phyloP scores from a whole-genome alignment of 352 stramenopile species.

The Pythium grandisporangium region DNA sequence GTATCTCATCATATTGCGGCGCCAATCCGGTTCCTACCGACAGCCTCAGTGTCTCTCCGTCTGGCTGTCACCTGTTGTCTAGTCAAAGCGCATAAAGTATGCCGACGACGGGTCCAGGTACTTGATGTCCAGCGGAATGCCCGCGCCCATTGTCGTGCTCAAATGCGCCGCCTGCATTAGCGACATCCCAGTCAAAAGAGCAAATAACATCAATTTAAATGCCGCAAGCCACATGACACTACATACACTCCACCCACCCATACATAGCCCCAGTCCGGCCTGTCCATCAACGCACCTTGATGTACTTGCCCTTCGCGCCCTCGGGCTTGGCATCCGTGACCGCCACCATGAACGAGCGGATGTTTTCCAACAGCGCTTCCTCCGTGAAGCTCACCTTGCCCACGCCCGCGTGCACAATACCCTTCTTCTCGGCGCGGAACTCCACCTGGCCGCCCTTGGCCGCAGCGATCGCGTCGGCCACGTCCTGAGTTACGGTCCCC shows the following conservation, averaged over 20 bases:
- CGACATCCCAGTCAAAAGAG: no score
- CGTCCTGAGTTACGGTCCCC: conserved; percentile 91
- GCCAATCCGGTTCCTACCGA: no score
- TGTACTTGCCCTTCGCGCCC: conserved; percentile 91
- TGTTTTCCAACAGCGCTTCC: conserved; percentile 88
- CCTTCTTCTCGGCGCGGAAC: conserved; percentile 88
- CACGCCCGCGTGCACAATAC: conserved; percentile 83
- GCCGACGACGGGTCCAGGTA: conserved; percentile 75
- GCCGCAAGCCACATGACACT: no score
- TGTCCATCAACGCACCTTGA: conserved; percentile 38
- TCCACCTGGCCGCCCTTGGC: conserved; percentile 80
- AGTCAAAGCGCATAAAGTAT: conserved; percentile 84
- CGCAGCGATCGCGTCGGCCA: conserved; percentile 73
- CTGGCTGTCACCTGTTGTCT: no score
- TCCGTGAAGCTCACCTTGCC: conserved; percentile 87
- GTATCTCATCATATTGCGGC: no score
- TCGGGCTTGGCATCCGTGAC: conserved; percentile 88
- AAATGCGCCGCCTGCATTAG: conserved; percentile 74
- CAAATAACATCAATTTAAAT: not conserved
- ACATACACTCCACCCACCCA: no score
- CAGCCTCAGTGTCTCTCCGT: no score
- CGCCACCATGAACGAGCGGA: conserved; percentile 89
- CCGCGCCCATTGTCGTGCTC: conserved; percentile 81
- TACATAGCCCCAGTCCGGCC: not conserved
- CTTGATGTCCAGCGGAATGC: conserved; percentile 74